Evolutionary conservation across 345 rosid genomes (phyloP).

Genomic region (Capsella bursapastoris): DNA sequence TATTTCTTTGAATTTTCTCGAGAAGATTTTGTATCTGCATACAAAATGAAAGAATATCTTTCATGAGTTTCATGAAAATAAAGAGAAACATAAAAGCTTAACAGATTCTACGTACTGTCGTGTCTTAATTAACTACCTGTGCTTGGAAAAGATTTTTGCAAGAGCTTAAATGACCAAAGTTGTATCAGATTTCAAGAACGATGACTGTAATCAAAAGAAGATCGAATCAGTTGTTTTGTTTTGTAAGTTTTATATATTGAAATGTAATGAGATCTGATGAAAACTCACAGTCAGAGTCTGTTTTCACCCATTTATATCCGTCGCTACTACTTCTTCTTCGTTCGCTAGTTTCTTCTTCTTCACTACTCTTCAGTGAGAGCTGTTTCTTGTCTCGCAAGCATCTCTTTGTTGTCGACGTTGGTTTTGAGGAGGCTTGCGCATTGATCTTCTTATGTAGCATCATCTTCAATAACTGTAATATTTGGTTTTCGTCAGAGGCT

Average conservation of each 20-base stretch:
- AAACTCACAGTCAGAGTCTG: slow-evolving; percentile 89
- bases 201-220: slow-evolving; percentile 58
- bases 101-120: background rate
- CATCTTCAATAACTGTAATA: slow-evolving; percentile 70
- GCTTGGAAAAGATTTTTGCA: slow-evolving; percentile 3
- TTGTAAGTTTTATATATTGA: background rate
- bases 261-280: slow-evolving; percentile 10
- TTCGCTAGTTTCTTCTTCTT: slow-evolving; percentile 51
- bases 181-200: slow-evolving; percentile 47
- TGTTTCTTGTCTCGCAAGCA: slow-evolving; percentile 54
- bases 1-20: slow-evolving; percentile 23
- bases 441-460: slow-evolving; percentile 85
- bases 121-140: slow-evolving; percentile 31
- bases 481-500: background rate
- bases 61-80: slow-evolving; percentile 4
- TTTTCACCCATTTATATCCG: slow-evolving; percentile 87
- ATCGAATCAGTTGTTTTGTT: slow-evolving; percentile 14
- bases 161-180: slow-evolving; percentile 19
- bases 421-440: slow-evolving; percentile 55
- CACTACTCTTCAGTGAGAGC: slow-evolving; percentile 41
- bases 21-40: slow-evolving; percentile 38
- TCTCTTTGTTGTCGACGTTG: slow-evolving; percentile 56
- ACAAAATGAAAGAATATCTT: background rate
- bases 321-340: slow-evolving; percentile 47
- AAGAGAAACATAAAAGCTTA: background rate